Percentiles rank a stretch among this genome's conserved stretches.
Conservation (phyloP, 345 rosid genomes). For the Aquilaria yunnanensis region DNA sequence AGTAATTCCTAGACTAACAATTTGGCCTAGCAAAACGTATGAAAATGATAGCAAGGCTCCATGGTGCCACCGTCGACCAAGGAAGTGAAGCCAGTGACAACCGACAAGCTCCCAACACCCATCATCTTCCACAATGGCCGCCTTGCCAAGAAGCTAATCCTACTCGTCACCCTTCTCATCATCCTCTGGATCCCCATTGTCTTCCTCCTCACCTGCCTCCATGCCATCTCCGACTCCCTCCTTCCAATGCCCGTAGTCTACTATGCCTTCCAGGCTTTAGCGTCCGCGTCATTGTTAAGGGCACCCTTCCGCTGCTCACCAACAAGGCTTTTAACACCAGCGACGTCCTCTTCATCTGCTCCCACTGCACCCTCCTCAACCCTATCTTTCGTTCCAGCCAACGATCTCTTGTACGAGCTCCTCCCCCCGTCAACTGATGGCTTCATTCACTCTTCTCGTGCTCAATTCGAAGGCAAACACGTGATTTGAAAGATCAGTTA, state of each 20-base stretch:
- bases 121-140: conserved; percentile 84
- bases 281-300: conserved; percentile 53
- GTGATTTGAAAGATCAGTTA: no score
- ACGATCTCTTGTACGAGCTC: no score
- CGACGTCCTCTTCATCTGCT: conserved; percentile 50
- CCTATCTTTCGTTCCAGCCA: conserved; percentile 56
- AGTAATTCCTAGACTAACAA: no score
- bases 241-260: conserved; percentile 59
- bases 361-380: conserved; percentile 70
- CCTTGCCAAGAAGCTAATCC: conserved; percentile 68
- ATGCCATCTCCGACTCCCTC: conserved; percentile 47
- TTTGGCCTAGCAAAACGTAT: not conserved
- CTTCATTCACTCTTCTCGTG: not conserved
- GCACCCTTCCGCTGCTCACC: conserved; percentile 56
- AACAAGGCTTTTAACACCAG: conserved; percentile 20
- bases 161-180: conserved; percentile 45
- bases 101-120: conserved; percentile 43
- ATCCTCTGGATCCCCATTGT: conserved; percentile 76
- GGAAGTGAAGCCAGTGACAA: conserved; percentile 20
- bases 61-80: conserved; percentile 24
- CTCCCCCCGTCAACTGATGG: not conserved
- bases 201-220: conserved; percentile 47
- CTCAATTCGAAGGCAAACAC: not conserved
- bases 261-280: conserved; percentile 55
- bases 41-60: conserved; percentile 31